These are phyloP conservation scores for Centrapalus pauciflorus DNA, from an alignment of 129 eudicot genomes.

Conservation along the genomic window DNA sequence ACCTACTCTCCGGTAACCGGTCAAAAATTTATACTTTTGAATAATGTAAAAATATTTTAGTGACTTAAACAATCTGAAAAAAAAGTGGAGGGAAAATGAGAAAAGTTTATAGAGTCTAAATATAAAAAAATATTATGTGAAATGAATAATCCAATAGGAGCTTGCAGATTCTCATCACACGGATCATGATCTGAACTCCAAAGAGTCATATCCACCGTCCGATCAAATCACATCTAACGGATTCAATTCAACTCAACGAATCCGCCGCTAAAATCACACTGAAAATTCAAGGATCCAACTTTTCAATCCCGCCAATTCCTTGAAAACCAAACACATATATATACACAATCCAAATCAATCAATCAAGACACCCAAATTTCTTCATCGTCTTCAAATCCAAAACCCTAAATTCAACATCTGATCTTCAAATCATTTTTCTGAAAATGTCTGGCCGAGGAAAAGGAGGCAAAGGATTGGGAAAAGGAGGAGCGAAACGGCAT, in stretches of 20 bases:
- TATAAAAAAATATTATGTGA: no score
- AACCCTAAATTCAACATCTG: not conserved
- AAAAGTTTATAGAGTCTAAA: no score
- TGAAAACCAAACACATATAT: constrained; percentile 4
- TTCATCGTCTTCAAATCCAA: not conserved
- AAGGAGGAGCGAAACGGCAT: constrained; percentile 25
- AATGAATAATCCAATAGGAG: no score
- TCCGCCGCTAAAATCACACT: not conserved
- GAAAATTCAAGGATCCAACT: not conserved
- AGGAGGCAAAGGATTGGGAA: constrained; percentile 29
- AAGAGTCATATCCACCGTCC: not conserved
- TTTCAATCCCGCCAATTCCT: not conserved
- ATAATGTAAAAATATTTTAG: no score
- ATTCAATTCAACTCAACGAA: not conserved
- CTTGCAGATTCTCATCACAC: no score
- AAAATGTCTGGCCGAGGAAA: constrained; percentile 26
- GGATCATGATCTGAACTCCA: not conserved
- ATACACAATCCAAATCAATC: no score
- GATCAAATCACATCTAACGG: not conserved
- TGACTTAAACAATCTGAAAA: no score
- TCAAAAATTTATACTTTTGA: no score
- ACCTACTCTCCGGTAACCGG: no score
- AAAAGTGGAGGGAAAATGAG: no score
- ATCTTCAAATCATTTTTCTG: not conserved
- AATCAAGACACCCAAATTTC: not conserved